Evolutionary conservation across 1,284 basidiomycete genomes (phyloP), one percentile per base, ranked within the genome.

Genomic region (Apiotrichum brassicae): DNA sequence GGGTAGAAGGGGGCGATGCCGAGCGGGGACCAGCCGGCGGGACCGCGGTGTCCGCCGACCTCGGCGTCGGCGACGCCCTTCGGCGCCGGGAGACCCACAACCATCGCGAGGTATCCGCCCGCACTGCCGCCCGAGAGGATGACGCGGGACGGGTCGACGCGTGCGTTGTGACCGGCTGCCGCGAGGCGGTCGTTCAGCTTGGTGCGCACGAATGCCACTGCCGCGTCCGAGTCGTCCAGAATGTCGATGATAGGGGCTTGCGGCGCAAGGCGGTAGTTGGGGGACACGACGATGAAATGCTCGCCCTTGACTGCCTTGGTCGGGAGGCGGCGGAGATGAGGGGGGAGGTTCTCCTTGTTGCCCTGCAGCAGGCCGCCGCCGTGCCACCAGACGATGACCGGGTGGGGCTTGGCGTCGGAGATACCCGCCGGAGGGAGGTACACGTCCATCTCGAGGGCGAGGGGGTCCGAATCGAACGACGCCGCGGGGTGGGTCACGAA

Each of bases 341-440:
- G 65, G 11, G 68, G 68, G 9, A 72, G 64, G 49, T 72, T 72
- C 59, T 70, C 70, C 54, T 72, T 72, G 61, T 70, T 70, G 14
- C 70, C 70, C 50, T 72, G 70, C 8, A 72, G 50, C 0, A 72
- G 58, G 9, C 68, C 70, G 20, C 70, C 70, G 26, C 70, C 70
- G 45, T 72, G 70, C 56, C 66, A 72, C 70, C 70, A 72, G 36
- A 72, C 58, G 13, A 72, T 58, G 4, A 69, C 45, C 0, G 69
- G 64, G 44, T 62, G 63, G 3, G 63, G 62, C 12, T 14, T 46
- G 34, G 22, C 11, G 37, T 23, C 33, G 51, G 41, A 3, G 58
- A 44, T 18, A 33, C 16, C 9, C 14, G 35, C 28, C 1, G 61
- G 36, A 16, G 69, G 70, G 22, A 72, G 60, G 51, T 70, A 72